These are phyloP conservation scores for Pythium dissimile DNA, from an alignment of 352 stramenopile species.

Conservation along the genomic window DNA sequence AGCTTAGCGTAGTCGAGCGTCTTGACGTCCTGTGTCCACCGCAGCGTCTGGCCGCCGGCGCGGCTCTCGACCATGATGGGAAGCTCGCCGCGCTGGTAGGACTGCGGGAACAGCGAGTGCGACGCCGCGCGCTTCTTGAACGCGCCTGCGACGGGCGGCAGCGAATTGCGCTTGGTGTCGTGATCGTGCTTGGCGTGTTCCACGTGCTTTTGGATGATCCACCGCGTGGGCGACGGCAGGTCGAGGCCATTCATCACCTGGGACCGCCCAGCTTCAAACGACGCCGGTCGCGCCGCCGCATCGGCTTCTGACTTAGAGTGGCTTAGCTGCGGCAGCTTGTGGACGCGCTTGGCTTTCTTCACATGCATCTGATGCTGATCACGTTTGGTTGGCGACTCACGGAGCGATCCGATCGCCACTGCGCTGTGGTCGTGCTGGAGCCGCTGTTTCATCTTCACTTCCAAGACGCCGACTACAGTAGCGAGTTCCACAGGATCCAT, in stretches of 20 bases:
- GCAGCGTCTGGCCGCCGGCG: constrained; percentile 45
- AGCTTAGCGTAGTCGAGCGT: constrained; percentile 83
- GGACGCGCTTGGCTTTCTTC: constrained; percentile 38
- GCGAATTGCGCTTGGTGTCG: constrained; percentile 20
- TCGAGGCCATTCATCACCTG: constrained; percentile 51
- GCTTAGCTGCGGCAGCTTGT: constrained; percentile 40
- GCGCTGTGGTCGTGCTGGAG: constrained; percentile 43
- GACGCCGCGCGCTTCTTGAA: constrained; percentile 40
- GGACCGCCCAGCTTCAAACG: constrained; percentile 45
- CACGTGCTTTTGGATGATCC: constrained; percentile 50
- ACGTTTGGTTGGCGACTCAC: constrained; percentile 5
- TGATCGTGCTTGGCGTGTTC: constrained; percentile 42
- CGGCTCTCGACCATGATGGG: constrained; percentile 65
- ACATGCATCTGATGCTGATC: neutral
- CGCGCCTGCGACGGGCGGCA: constrained; percentile 49
- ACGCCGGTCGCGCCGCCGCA: constrained; percentile 19
- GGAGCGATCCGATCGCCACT: constrained; percentile 44
- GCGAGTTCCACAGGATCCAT: neutral
- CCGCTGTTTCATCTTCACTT: constrained; percentile 69
- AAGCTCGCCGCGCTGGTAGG: constrained; percentile 59
- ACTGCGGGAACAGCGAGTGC: constrained; percentile 50
- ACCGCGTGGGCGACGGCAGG: constrained; percentile 53
- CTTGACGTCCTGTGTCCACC: constrained; percentile 54
- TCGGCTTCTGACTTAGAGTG: constrained; percentile 6
- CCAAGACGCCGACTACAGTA: constrained; percentile 42